phyloP scores from a whole-genome alignment of 2,329 filamentous ascomycete genomes.

The Aspergillus flavus region DNA sequence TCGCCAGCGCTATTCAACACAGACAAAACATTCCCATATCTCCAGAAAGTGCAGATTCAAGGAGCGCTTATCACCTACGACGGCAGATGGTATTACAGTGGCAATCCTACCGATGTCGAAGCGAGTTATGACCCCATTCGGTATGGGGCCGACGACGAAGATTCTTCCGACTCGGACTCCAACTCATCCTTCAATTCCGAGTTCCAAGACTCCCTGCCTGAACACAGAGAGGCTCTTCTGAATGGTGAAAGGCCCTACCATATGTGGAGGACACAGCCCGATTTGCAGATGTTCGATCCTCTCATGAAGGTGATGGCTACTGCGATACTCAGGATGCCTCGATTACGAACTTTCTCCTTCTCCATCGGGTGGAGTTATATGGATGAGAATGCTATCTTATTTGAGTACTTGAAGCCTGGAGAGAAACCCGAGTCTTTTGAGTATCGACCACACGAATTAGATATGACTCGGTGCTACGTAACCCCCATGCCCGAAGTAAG shows the following conservation, averaged over 20 bases:
- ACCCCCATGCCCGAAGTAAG: not conserved
- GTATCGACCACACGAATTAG: not conserved
- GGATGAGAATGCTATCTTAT: not conserved
- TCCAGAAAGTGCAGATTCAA: not conserved
- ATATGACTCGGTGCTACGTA: not conserved
- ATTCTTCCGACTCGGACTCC: not conserved
- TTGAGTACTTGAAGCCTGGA: not conserved
- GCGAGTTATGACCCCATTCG: not conserved
- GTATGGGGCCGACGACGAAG: not conserved
- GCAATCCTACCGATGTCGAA: not conserved
- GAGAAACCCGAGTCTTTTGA: not conserved
- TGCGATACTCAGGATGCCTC: slow-evolving; percentile 4
- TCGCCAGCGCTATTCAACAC: not conserved
- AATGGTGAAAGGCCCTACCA: not conserved
- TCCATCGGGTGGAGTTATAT: not conserved
- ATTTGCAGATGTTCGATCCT: slow-evolving; percentile 1
- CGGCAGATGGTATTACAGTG: slow-evolving; percentile 8
- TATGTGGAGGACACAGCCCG: slow-evolving; percentile 1
- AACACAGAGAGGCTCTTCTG: not conserved
- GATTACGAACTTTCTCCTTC: not conserved
- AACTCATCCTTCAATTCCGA: slow-evolving; percentile 7
- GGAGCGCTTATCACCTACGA: slow-evolving; percentile 1
- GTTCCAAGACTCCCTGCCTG: not conserved
- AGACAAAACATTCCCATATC: not conserved
- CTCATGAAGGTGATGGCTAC: not conserved